Evolutionary conservation across 1,284 basidiomycete species (phyloP), one percentile per base, ranked within the genome.

Genomic region (Ustilago esculenta): DNA sequence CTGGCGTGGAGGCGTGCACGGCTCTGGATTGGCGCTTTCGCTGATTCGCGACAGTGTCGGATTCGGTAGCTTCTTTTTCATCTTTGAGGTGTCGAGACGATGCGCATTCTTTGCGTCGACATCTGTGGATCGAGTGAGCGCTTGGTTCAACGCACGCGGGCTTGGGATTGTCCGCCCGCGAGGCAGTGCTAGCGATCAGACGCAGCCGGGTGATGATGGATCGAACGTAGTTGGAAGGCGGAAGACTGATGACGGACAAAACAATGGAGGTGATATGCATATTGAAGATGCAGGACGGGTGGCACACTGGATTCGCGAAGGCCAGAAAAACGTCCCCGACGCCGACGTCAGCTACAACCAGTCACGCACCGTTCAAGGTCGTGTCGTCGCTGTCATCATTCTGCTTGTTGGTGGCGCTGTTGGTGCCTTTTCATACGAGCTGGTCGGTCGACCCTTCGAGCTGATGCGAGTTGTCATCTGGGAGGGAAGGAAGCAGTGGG

Each of bases 31-130:
- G 47, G 44, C 66, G 2, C 72, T 84, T 39, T 77, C 73, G 8
- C 58, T 84, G 18, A 64, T 74, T 14, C 77, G 83, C 33, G 83
- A 84, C 57, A 71, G 72, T 6, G 59, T 83, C 20, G 80, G 79
- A 9, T 81, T 81, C 33, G 67, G 81, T 11, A 55, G 61, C 32
- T 84, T 84, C 73, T 84, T 84, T 48, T 66, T 80, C 42, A 66
- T 81, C 39, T 84, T 84, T 53, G 83, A 84, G 42, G 50, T 77
- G 21, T 81, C 81, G 3, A 66, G 83, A 12, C 64, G 80, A 15
- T 44, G 60, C 14, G 81, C 82, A 1, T 74, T 77, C 25, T 43
- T 60, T 23, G 72, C 74, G 1, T 82, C 81, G 2, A 72, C 76
- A 11, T 51, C 65, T 10, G 69, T 79, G 33, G 82, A 83, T 48